phyloP scores from a whole-genome alignment of 2,329 filamentous ascomycete genomes.

The Penicillium sp. region DNA sequence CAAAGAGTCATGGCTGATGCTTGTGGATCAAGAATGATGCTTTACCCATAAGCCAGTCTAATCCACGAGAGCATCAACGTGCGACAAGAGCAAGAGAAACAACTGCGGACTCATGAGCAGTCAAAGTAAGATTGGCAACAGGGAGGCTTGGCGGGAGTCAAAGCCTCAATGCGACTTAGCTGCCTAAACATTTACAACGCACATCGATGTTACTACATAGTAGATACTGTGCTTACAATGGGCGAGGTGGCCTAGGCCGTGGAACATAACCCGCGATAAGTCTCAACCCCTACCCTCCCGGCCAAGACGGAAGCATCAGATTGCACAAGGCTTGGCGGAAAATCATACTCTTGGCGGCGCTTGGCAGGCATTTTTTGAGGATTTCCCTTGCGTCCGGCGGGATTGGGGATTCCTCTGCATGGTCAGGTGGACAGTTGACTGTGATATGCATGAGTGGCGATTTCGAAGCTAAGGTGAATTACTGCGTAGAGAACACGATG shows the following conservation, averaged over 20 bases:
- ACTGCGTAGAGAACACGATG: neutral
- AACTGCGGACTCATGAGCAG: conserved; percentile 6
- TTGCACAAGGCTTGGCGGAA: conserved; percentile 24
- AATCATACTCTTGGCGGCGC: conserved; percentile 21
- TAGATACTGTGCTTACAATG: no score
- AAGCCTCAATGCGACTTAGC: no score
- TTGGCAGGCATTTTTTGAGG: conserved; percentile 23
- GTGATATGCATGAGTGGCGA: neutral
- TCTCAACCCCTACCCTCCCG: conserved; percentile 15
- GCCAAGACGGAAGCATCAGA: conserved; percentile 26
- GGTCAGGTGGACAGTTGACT: conserved; percentile 10
- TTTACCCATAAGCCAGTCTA: conserved; percentile 10
- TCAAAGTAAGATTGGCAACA: conserved; percentile 10
- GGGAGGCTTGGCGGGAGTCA: conserved; percentile 10
- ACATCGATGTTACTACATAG: neutral
- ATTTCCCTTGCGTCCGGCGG: conserved; percentile 18
- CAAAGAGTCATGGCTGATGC: neutral
- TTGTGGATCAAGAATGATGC: neutral
- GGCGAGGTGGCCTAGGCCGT: conserved; percentile 11
- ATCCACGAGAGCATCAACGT: conserved; percentile 10
- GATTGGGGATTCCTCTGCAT: conserved; percentile 13
- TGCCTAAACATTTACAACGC: no score
- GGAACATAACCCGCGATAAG: conserved; percentile 15
- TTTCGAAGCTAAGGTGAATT: neutral
- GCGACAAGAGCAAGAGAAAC: conserved; percentile 1